Evolutionary conservation across 2,329 filamentous ascomycete species (phyloP), one percentile per base, ranked within the genome.

Genomic region (Xylaria sp.): DNA sequence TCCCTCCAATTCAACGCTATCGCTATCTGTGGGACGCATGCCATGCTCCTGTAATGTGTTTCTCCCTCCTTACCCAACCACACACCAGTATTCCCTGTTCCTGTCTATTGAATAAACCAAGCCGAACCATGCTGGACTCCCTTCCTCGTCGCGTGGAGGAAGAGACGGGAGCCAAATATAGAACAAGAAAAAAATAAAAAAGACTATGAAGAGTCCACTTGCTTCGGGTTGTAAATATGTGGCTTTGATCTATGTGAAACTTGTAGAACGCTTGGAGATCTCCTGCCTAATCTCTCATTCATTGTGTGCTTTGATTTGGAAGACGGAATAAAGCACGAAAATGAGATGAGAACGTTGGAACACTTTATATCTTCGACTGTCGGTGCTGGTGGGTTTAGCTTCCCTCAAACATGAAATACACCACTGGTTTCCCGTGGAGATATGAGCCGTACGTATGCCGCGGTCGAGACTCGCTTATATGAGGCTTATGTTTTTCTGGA

Each of bases 41-140:
- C 33, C 20, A 46, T 46, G 39, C 23, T 58, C 56, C 39, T 56
- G 1, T 58, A 9, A 25, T 28, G 3, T 58, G 7, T 46, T 28
- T 41, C 28, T 20, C 31, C 7, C 20, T 15, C 15, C 41, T 18
- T 43, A 46, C 20, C 36, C 46, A 23, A 39, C 59, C 59, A 51
- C 23, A 18, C 23, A 31, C 57, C 13, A 43, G n/a, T 33, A 28
- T 8, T 18, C 46, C 48, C 23, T 1, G 13, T 0, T 58, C 23
- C 46, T 18, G 48, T 67, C 64, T 67, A 63, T 54, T 13, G 10
- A 67, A 39, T 48, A 62, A 52, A 46, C 64, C 36, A 28, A 48
- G 15, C 59, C 13, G 12, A 28, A 23, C 20, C 15, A 54, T 43
- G 18, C 23, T 12, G 43, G 12, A n/a, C 20, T 43, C 41, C 33